A percentile compares a stretch with the other conserved stretches of the same genome.
phyloP scores from a whole-genome alignment of 257 asterid species.

The Hygrophila difformis region DNA sequence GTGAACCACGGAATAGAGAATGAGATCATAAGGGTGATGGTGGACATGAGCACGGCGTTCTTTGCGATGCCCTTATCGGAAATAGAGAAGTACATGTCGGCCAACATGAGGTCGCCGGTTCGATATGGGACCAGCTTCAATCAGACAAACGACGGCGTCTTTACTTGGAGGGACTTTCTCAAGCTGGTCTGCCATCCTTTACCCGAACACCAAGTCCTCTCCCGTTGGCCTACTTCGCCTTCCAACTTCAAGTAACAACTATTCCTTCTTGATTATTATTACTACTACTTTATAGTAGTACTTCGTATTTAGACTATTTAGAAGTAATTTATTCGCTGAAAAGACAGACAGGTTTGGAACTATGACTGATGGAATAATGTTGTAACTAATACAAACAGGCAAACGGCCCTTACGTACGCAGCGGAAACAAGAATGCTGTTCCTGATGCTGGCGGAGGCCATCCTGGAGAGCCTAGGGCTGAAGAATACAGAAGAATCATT shows the following conservation, averaged over 20 bases:
- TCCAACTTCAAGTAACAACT: slow-evolving; percentile 46
- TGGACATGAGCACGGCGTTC: slow-evolving; percentile 39
- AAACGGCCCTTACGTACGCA: slow-evolving; percentile 39
- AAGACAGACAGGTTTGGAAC: too few relatives aligned
- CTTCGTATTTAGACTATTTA: too few relatives aligned
- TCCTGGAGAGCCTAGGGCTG: slow-evolving; percentile 65
- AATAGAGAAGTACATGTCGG: slow-evolving; percentile 77
- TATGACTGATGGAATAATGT: too few relatives aligned
- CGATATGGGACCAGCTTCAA: slow-evolving; percentile 93
- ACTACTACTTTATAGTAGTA: too few relatives aligned
- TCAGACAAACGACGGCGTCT: slow-evolving; percentile 69
- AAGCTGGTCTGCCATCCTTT: slow-evolving; percentile 61
- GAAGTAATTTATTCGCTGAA: too few relatives aligned
- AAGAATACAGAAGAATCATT: slow-evolving; percentile 10
- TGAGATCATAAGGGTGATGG: slow-evolving; percentile 43
- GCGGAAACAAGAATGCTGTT: slow-evolving; percentile 50
- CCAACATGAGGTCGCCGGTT: slow-evolving; percentile 47
- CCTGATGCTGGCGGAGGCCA: slow-evolving; percentile 53
- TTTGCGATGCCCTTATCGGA: slow-evolving; percentile 62
- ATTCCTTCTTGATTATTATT: neutral
- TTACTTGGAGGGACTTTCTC: slow-evolving; percentile 88
- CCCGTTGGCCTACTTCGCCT: slow-evolving; percentile 90
- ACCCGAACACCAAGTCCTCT: slow-evolving; percentile 30
- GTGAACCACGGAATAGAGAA: slow-evolving; percentile 61
- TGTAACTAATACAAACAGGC: slow-evolving; percentile 33